Percentiles rank a stretch among this genome's conserved stretches.
Conservation (phyloP, 2,329 filamentous ascomycete species). For the Sporothrix pallida region DNA sequence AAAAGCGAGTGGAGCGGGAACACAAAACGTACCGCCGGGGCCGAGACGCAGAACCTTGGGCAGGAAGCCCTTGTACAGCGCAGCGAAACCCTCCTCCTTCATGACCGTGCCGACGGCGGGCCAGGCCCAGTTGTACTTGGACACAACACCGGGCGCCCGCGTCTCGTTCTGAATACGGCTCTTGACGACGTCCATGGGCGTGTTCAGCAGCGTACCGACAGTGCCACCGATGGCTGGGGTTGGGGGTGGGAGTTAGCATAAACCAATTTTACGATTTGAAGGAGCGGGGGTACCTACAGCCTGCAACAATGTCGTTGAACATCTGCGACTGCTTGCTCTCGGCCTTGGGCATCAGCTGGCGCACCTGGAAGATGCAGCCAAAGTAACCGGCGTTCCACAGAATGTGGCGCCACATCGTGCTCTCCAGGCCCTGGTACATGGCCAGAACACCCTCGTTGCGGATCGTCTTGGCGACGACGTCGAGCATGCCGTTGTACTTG, state of each 20-base stretch:
- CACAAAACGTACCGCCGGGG: slow-evolving; percentile 55
- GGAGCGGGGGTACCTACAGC: slow-evolving; percentile 45
- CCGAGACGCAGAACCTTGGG: slow-evolving; percentile 87
- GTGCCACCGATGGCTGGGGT: slow-evolving; percentile 69
- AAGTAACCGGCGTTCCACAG: slow-evolving; percentile 96
- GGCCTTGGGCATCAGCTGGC: slow-evolving; percentile 79
- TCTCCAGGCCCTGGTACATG: slow-evolving; percentile 96
- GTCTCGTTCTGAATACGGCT: slow-evolving; percentile 94
- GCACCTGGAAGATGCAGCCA: slow-evolving; percentile 97
- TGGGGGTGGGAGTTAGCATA: no score
- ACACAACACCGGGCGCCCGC: slow-evolving; percentile 77
- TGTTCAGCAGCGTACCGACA: slow-evolving; percentile 87
- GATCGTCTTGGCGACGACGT: slow-evolving; percentile 74
- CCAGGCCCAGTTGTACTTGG: slow-evolving; percentile 99
- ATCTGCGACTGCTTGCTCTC: slow-evolving; percentile 81
- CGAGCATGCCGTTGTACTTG: slow-evolving; percentile 83
- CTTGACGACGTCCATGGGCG: slow-evolving; percentile 94
- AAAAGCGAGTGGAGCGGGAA: slow-evolving; percentile 41
- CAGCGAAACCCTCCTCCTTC: slow-evolving; percentile 89
- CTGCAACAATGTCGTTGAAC: slow-evolving; percentile 84
- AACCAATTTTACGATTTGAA: no score
- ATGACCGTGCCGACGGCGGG: slow-evolving; percentile 83
- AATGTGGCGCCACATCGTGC: slow-evolving; percentile 89
- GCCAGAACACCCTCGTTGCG: slow-evolving; percentile 66
- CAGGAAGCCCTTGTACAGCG: slow-evolving; percentile 96